Evolutionary conservation across 805 yeast species (phyloP).

Genomic region (Saturnispora dispora): DNA sequence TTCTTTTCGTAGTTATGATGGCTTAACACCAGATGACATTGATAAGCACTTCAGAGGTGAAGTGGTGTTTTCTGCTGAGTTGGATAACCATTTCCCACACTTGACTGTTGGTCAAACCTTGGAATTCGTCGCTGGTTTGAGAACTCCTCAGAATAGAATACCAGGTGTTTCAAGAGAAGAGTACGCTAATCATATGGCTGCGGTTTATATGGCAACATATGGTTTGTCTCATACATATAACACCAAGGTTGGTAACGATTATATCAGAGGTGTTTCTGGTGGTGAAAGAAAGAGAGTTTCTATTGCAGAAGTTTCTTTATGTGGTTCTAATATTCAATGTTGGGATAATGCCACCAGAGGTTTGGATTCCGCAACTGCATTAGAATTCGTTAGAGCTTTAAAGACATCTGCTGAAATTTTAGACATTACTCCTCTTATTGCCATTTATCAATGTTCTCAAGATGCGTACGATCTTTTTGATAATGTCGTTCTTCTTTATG

Average conservation of each 20-base stretch:
- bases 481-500: constrained; percentile 33
- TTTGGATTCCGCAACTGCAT: constrained; percentile 61
- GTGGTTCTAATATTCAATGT: constrained; percentile 37
- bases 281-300: constrained; percentile 62
- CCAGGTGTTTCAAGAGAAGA: constrained; percentile 50
- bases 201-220: constrained; percentile 26
- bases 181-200: constrained; percentile 45
- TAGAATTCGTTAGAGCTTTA: constrained; percentile 51
- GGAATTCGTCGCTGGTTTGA: constrained; percentile 49
- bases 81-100: constrained; percentile 61
- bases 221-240: constrained; percentile 40
- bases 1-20: constrained; percentile 43
- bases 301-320: constrained; percentile 43
- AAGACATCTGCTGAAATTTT: constrained; percentile 45
- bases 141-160: constrained; percentile 54
- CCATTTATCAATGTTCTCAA: constrained; percentile 40
- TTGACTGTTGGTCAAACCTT: constrained; percentile 59
- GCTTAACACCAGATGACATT: constrained; percentile 44
- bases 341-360: constrained; percentile 71
- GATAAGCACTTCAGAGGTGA: constrained; percentile 52
- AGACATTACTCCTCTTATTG: constrained; percentile 43
- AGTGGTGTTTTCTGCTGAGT: constrained; percentile 60
- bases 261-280: constrained; percentile 56
- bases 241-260: constrained; percentile 57
- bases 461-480: constrained; percentile 37